Evolutionary conservation across 345 rosid species (phyloP).

Genomic region (Microthlaspi erraticum): DNA sequence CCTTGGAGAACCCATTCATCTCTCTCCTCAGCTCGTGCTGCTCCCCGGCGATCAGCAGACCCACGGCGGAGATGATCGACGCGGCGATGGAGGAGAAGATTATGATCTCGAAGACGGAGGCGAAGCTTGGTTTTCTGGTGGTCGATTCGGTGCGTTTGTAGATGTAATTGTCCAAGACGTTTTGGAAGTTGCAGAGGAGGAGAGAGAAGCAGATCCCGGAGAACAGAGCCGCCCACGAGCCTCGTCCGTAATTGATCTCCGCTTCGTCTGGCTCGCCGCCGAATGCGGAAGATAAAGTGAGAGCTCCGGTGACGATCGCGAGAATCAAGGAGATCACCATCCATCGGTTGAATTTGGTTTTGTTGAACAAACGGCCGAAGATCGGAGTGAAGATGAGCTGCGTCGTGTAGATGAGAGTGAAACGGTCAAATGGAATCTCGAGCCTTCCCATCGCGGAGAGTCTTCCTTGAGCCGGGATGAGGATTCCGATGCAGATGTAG

Average conservation of each 20-base stretch:
- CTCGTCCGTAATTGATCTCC: conserved; percentile 34
- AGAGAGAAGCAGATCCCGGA: conserved; percentile 39
- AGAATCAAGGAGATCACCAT: conserved; percentile 36
- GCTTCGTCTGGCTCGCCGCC: conserved; percentile 42
- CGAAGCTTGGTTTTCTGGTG: conserved; percentile 34
- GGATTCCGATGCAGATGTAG: conserved; percentile 38
- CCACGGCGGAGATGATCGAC: conserved; percentile 33
- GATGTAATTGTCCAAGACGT: conserved; percentile 35
- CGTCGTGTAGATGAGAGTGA: conserved; percentile 42
- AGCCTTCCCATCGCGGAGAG: conserved; percentile 40
- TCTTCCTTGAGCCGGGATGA: conserved; percentile 41
- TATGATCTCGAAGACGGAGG: conserved; percentile 37
- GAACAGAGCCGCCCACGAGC: conserved; percentile 42
- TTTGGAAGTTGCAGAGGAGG: conserved; percentile 43
- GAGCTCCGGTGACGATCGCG: conserved; percentile 46
- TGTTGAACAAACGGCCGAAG: conserved; percentile 35
- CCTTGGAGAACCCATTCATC: conserved; percentile 36
- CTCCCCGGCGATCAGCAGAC: conserved; percentile 37
- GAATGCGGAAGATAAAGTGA: conserved; percentile 46
- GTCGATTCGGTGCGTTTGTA: conserved; percentile 34
- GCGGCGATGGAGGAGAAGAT: conserved; percentile 39
- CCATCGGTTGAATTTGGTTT: conserved; percentile 41
- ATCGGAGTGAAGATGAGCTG: conserved; percentile 44
- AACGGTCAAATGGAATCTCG: conserved; percentile 27
- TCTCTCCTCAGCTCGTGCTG: conserved; percentile 39